phyloP scores from a whole-genome alignment of 202 grass and related monocot genomes.

The Carex arenaria region DNA sequence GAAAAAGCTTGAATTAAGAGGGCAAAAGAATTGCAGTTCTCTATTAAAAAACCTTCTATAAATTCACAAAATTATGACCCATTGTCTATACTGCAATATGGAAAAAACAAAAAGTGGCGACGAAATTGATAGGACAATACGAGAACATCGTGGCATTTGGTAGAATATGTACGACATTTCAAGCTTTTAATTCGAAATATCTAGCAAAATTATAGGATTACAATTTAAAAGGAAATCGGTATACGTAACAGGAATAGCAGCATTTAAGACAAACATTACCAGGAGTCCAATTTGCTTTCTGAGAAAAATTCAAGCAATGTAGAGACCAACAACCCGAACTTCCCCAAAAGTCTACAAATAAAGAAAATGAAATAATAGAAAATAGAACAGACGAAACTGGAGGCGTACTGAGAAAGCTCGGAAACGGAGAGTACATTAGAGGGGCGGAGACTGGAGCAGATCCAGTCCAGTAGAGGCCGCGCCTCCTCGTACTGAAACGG shows the following conservation, averaged over 20 bases:
- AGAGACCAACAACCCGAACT: neutral
- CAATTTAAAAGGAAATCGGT: neutral
- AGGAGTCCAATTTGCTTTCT: neutral
- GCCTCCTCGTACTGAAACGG: slow-evolving; percentile 82
- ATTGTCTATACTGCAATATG: neutral
- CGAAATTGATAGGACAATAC: neutral
- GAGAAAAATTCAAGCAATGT: neutral
- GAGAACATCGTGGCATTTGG: neutral
- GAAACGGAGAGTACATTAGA: slow-evolving; percentile 67
- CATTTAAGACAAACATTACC: neutral
- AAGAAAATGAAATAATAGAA: neutral
- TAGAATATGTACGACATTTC: neutral
- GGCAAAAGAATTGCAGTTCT: neutral
- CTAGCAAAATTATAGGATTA: neutral
- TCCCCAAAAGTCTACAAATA: neutral
- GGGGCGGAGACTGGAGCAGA: slow-evolving; percentile 68
- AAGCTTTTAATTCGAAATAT: neutral
- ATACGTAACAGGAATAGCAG: neutral
- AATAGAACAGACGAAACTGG: neutral
- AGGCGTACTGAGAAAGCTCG: slow-evolving; percentile 62
- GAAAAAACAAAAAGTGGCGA: neutral
- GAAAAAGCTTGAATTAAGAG: neutral
- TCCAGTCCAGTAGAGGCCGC: slow-evolving; percentile 65
- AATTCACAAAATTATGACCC: neutral
- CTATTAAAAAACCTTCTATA: neutral